Conservation (phyloP, 768 basidiomycete species). For the Agrocybe chaxingu region DNA sequence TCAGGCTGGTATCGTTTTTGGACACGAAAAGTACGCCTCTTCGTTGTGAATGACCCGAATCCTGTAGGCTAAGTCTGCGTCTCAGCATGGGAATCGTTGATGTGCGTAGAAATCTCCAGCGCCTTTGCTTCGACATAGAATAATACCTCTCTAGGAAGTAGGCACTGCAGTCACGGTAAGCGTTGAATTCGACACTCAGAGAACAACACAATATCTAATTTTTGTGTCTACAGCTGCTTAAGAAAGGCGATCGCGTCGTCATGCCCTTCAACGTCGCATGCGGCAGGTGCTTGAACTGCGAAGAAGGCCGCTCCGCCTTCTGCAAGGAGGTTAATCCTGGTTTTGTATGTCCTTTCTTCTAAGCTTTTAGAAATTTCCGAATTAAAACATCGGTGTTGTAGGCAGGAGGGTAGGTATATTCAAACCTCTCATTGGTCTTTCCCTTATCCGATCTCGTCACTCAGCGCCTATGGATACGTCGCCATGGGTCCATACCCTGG, state of each 20-base stretch:
- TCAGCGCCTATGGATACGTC: conserved; percentile 50
- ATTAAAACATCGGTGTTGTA: conserved; percentile 9
- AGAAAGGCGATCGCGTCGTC: conserved; percentile 58
- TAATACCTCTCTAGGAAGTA: conserved; percentile 27
- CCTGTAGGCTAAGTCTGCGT: not conserved
- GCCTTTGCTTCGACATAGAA: not conserved
- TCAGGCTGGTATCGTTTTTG: conserved; percentile 47
- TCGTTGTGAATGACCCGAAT: not conserved
- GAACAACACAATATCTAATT: not conserved
- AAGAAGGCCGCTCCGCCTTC: conserved; percentile 49
- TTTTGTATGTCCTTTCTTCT: conserved; percentile 35
- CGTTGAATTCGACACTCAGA: not conserved
- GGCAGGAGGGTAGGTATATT: conserved; percentile 41
- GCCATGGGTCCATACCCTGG: conserved; percentile 56
- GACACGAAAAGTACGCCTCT: conserved; percentile 46
- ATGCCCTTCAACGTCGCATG: conserved; percentile 62
- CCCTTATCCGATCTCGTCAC: not conserved
- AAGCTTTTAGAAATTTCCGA: not conserved
- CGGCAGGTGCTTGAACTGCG: conserved; percentile 55
- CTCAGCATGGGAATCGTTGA: conserved; percentile 49
- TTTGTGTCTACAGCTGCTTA: conserved; percentile 32
- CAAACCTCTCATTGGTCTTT: not conserved
- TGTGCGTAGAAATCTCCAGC: conserved; percentile 17
- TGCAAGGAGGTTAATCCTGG: conserved; percentile 58
- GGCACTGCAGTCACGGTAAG: conserved; percentile 41